Conservation (phyloP, 176 grass and related monocot genomes). For the Ensete glaucum region DNA sequence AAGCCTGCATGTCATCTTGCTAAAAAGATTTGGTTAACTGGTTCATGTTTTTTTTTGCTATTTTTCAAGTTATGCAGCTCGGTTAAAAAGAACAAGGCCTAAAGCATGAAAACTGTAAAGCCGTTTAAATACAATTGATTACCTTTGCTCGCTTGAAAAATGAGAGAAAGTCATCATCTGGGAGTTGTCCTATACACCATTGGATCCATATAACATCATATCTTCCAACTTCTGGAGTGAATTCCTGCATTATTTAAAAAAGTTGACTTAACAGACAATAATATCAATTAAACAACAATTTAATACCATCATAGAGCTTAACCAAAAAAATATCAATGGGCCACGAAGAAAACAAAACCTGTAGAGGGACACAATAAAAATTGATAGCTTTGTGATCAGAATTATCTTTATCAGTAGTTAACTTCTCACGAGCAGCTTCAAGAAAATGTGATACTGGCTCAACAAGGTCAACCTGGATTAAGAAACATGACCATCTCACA, state of each 20-base stretch:
- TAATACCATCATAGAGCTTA: neutral
- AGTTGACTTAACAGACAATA: neutral
- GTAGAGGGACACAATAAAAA: conserved; percentile 87
- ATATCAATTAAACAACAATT: neutral
- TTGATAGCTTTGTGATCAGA: conserved; percentile 55
- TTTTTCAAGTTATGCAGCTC: neutral
- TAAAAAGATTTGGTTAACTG: neutral
- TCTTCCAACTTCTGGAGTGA: conserved; percentile 71
- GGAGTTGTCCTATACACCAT: conserved; percentile 97
- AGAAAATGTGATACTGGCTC: conserved; percentile 96
- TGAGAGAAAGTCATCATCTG: conserved; percentile 90
- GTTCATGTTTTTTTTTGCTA: neutral
- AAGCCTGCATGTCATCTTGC: neutral
- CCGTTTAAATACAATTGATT: neutral
- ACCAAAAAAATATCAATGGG: neutral
- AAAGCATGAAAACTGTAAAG: neutral
- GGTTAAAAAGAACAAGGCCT: neutral
- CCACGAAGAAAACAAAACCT: conserved; percentile 39
- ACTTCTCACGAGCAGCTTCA: conserved; percentile 68
- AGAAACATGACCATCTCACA: conserved; percentile 18
- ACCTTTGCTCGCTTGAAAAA: conserved; percentile 93
- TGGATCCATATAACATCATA: conserved; percentile 99
- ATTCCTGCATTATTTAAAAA: conserved; percentile 34
- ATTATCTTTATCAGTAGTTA: conserved; percentile 37
- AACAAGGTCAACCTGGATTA: conserved; percentile 80